These are phyloP conservation scores for Chlorella vulgaris DNA, from an alignment of 139 green algal genomes.

Conservation along the genomic window DNA sequence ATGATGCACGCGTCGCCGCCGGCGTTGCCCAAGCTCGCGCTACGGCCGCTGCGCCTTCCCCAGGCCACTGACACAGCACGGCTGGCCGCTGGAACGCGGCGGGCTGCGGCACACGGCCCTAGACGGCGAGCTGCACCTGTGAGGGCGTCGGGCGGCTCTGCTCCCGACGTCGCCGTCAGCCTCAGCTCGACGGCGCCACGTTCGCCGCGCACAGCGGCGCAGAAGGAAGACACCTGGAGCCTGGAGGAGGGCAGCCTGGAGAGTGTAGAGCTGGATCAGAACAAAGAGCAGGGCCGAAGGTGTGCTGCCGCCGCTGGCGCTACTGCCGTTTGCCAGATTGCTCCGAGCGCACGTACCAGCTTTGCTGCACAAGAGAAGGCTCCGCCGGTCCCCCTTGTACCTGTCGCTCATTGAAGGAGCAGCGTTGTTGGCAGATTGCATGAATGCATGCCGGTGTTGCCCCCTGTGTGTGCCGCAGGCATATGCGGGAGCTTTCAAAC, in stretches of 20 bases:
- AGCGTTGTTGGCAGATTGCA: neutral
- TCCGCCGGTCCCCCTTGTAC: no score
- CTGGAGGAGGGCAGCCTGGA: conserved; percentile 13
- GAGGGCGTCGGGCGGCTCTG: no score
- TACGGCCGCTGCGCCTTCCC: no score
- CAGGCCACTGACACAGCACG: no score
- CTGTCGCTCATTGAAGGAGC: neutral
- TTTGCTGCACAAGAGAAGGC: no score
- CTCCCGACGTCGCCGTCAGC: neutral
- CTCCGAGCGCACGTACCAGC: no score
- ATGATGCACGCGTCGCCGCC: no score
- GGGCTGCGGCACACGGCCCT: no score
- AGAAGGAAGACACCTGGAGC: conserved; percentile 10
- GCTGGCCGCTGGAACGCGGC: no score
- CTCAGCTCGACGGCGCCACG: neutral
- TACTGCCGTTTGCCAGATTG: no score
- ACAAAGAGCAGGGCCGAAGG: conserved; percentile 3
- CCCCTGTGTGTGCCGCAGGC: neutral
- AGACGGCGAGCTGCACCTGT: no score
- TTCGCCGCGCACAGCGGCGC: neutral
- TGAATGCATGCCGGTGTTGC: neutral
- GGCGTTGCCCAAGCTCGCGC: no score
- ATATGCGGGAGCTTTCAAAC: neutral
- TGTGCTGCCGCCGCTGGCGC: neutral
- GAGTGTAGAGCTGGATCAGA: neutral